Conservation (phyloP, 495 filamentous ascomycete genomes). For the Daldinia decipiens region DNA sequence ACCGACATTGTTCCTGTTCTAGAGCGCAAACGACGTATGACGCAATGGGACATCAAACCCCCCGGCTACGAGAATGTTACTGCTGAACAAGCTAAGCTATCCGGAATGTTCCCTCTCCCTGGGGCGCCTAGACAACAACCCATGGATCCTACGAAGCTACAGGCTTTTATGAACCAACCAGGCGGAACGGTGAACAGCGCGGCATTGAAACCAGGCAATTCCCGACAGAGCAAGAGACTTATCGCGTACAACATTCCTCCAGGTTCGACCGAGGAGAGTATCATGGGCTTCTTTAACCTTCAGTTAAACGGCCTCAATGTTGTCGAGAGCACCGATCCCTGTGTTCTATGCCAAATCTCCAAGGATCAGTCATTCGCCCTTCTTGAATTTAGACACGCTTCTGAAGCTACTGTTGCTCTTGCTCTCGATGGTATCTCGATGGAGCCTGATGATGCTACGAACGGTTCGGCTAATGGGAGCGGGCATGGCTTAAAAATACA, state of each 20-base stretch:
- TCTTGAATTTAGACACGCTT: constrained; percentile 86
- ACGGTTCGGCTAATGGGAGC: constrained; percentile 66
- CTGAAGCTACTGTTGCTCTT: constrained; percentile 89
- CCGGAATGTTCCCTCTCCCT: constrained; percentile 98
- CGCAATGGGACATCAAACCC: constrained; percentile 99
- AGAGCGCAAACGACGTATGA: constrained; percentile 87
- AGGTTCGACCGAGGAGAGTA: constrained; percentile 71
- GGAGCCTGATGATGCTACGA: constrained; percentile 72
- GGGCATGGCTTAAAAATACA: constrained; percentile 79
- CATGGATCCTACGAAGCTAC: constrained; percentile 93
- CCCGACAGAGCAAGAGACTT: constrained; percentile 90
- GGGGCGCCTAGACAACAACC: constrained; percentile 95
- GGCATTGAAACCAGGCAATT: constrained; percentile 89
- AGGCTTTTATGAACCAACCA: constrained; percentile 94
- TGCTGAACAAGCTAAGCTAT: constrained; percentile 97
- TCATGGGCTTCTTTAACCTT: constrained; percentile 92
- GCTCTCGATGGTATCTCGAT: constrained; percentile 90
- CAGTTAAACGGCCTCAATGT: constrained; percentile 96
- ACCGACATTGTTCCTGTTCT: constrained; percentile 82
- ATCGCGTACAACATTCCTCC: constrained; percentile 84
- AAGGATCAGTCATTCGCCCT: constrained; percentile 81
- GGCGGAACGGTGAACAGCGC: constrained; percentile 74
- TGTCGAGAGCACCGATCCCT: constrained; percentile 82
- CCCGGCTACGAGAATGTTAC: constrained; percentile 98
- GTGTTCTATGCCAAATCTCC: constrained; percentile 84